Evolutionary conservation across 2,329 filamentous ascomycete species (phyloP).

Genomic region (Fusarium sp.): DNA sequence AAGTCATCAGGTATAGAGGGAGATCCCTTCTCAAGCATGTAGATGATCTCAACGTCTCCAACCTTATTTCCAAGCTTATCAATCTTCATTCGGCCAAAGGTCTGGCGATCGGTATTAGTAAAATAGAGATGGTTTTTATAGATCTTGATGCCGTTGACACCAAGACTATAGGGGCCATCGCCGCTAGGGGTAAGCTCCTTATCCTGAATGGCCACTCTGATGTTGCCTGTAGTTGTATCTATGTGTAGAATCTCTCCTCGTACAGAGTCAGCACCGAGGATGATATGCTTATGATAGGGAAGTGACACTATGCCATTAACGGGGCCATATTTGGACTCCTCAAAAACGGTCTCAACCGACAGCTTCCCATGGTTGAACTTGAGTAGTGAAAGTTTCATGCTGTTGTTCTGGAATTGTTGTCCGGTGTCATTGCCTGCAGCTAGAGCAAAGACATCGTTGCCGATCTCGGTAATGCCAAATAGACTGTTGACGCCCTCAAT

Average conservation of each 20-base stretch:
- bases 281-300: neutral
- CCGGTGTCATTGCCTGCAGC: neutral
- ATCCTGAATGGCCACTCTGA: neutral
- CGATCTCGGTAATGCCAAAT: neutral
- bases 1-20: neutral
- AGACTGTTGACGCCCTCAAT: neutral
- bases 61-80: neutral
- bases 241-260: neutral
- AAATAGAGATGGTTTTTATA: neutral
- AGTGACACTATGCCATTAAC: slow-evolving; percentile 3
- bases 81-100: neutral
- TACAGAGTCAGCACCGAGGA: slow-evolving; percentile 4
- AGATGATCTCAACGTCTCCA: neutral
- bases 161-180: neutral
- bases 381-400: neutral
- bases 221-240: neutral
- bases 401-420: neutral
- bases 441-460: neutral
- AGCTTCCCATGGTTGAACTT: neutral
- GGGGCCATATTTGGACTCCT: neutral
- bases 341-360: neutral
- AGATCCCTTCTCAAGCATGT: neutral
- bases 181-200: neutral
- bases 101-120: neutral
- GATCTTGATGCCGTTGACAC: slow-evolving; percentile 13